phyloP scores from a whole-genome alignment of 805 yeast species.

The Lachancea sp. region DNA sequence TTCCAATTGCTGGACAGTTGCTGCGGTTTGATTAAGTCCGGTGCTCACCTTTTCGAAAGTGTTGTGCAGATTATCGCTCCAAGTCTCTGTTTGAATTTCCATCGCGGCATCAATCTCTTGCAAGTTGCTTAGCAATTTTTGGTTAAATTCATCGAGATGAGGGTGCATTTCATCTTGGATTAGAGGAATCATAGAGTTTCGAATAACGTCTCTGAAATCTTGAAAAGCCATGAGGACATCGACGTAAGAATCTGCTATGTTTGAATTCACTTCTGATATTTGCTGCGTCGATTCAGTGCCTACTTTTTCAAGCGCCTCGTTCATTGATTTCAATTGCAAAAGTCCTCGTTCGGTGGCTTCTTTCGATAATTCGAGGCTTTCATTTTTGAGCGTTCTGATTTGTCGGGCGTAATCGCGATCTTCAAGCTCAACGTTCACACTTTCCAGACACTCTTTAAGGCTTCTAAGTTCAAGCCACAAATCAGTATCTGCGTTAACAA shows the following conservation, averaged over 20 bases:
- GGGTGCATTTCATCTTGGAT: constrained; percentile 11
- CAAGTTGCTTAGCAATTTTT: constrained; percentile 15
- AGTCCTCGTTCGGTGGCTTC: background rate
- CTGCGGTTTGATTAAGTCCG: constrained; percentile 13
- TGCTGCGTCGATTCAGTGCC: background rate
- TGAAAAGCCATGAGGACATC: constrained; percentile 11
- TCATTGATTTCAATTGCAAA: background rate
- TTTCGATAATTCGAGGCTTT: background rate
- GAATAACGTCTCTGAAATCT: constrained; percentile 10
- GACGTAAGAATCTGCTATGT: constrained; percentile 11
- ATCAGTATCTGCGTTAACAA: background rate
- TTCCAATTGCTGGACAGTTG: constrained; percentile 12
- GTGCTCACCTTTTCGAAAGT: constrained; percentile 13
- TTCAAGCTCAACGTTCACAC: constrained; percentile 18
- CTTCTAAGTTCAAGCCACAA: background rate
- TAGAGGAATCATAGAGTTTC: constrained; percentile 10
- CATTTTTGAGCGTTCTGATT: constrained; percentile 7
- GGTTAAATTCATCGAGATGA: constrained; percentile 33
- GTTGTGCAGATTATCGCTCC: constrained; percentile 14
- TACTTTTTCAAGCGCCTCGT: constrained; percentile 1
- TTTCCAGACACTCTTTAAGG: constrained; percentile 7
- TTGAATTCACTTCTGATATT: constrained; percentile 3
- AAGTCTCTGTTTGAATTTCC: constrained; percentile 12
- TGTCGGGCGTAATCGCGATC: constrained; percentile 23
- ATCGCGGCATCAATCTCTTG: constrained; percentile 8